Evolutionary conservation across 2,329 filamentous ascomycete species (phyloP).

Genomic region (Botrytis sinoallii): DNA sequence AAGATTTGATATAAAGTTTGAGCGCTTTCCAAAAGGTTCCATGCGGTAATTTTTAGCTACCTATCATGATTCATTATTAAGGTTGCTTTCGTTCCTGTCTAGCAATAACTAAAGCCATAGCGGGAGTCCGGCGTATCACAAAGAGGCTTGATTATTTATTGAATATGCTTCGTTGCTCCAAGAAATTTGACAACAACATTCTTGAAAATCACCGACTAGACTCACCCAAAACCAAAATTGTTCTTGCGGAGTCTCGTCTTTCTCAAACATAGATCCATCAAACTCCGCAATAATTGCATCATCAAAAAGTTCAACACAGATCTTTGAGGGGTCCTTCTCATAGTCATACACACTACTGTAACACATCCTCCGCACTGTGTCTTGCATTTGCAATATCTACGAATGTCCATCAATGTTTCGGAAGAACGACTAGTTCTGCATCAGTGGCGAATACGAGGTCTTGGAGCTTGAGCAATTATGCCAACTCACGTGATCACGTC

Average conservation of each 20-base stretch:
- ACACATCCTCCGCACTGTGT: conserved; percentile 8
- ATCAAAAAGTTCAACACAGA: background rate
- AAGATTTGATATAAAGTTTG: background rate
- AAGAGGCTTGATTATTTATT: background rate
- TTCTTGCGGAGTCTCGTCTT: background rate
- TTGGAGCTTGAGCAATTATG: background rate
- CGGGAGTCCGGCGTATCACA: background rate
- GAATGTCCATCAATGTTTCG: conserved; percentile 13
- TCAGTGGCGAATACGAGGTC: conserved; percentile 5
- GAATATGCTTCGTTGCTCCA: background rate
- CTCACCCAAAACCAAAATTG: background rate
- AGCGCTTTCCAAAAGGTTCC: background rate
- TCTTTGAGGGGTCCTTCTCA: background rate
- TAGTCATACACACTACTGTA: background rate
- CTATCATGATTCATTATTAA: background rate
- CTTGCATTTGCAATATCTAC: background rate
- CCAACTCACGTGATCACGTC: background rate
- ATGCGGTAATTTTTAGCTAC: background rate
- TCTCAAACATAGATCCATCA: background rate
- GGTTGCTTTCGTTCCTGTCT: background rate
- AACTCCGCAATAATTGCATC: conserved; percentile 9
- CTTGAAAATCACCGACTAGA: background rate
- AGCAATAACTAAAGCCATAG: background rate
- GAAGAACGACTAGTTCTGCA: background rate
- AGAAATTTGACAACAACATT: background rate